A percentile compares a stretch with the other conserved stretches of the same genome.
phyloP scores from a whole-genome alignment of 257 asterid genomes.

The Eucommia ulmoides region DNA sequence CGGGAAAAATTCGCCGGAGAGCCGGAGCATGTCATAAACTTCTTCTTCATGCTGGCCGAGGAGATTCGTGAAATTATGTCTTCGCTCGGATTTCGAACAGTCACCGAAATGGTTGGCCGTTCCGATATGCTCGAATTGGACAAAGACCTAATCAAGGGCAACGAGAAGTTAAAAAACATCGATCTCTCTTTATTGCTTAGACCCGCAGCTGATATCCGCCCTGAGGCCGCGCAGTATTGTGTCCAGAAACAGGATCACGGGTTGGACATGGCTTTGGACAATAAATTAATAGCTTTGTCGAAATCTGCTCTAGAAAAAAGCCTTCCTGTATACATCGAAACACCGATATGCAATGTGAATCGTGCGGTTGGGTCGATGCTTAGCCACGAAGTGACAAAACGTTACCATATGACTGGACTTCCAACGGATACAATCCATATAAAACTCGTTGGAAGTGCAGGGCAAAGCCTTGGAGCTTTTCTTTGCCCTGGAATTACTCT shows the following conservation, averaged over 20 bases:
- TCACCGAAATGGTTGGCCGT: constrained; percentile 92
- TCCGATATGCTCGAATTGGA: constrained; percentile 92
- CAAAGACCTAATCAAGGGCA: constrained; percentile 48
- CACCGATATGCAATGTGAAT: constrained; percentile 75
- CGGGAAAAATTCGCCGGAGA: constrained; percentile 94
- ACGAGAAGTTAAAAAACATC: constrained; percentile 78
- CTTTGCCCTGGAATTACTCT: constrained; percentile 87
- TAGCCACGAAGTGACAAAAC: constrained; percentile 89
- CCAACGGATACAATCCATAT: constrained; percentile 77
- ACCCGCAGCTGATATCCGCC: constrained; percentile 96
- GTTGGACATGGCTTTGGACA: constrained; percentile 91
- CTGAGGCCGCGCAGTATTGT: constrained; percentile 94
- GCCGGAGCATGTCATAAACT: constrained; percentile 94
- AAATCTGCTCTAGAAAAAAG: constrained; percentile 69
- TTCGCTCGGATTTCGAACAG: constrained; percentile 70
- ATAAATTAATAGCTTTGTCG: constrained; percentile 52
- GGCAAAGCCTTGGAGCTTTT: constrained; percentile 98
- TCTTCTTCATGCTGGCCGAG: constrained; percentile 97
- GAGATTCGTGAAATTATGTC: constrained; percentile 95
- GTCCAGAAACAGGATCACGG: constrained; percentile 97
- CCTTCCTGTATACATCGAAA: constrained; percentile 78
- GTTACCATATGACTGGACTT: constrained; percentile 65
- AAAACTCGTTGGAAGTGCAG: constrained; percentile 92
- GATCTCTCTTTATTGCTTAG: constrained; percentile 82
- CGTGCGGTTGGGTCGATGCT: constrained; percentile 99